Base-by-base conservation (phyloP, 2,329 filamentous ascomycete species). In the Colletotrichum destructivum region DNA sequence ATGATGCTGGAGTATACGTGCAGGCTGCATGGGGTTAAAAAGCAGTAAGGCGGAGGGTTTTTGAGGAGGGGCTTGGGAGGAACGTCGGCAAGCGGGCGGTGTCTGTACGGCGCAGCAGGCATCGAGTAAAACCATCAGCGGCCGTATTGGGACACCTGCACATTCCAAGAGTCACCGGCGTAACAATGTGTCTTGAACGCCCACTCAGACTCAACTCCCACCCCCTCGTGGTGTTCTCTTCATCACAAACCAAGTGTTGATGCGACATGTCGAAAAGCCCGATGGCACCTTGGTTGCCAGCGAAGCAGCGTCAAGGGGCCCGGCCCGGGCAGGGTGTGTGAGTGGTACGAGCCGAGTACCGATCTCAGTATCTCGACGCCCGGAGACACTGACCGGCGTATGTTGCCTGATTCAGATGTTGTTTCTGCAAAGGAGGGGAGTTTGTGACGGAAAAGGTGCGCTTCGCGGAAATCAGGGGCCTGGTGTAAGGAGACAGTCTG, bases 11-110 rank as follows among this genome's bases (percentile, higher is more conserved):
- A 15, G 60, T 66, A 66, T 54, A 46, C 54, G 55, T 71, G 70
- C 61, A 62, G 59, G 61, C 70, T 72, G 70, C 70, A 72, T 46
- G 70, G 56, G 9, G 61, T 62, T 42, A 72, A 61, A 62, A 71
- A 71, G 61, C 23, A 72, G 70, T 71, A 61, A 72, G 66, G 69
- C 66, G 70, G 61, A 71, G 67, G 70, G 57, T 62, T 31, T 52
- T 61, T 38, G 16, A 70, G 70, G 66, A 55, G 56, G 55, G 60
- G 55, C 6, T 31, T 69, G 40, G 66, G 60, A 60, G 23, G 21
- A 31, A 65, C 15, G 49, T 65, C 54, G 60, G 66, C 56, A 60
- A 70, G 51, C 35, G 51, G 38, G 49, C 23, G 38, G 57, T n/a
- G 51, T 57, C 57, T 40, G 44, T 26, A 68, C n/a, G 69, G 59